A percentile compares a stretch with the other conserved stretches of the same genome.
These are phyloP conservation scores for Coriolopsis trogii DNA, from an alignment of 1,284 basidiomycete species.

Conservation along the genomic window DNA sequence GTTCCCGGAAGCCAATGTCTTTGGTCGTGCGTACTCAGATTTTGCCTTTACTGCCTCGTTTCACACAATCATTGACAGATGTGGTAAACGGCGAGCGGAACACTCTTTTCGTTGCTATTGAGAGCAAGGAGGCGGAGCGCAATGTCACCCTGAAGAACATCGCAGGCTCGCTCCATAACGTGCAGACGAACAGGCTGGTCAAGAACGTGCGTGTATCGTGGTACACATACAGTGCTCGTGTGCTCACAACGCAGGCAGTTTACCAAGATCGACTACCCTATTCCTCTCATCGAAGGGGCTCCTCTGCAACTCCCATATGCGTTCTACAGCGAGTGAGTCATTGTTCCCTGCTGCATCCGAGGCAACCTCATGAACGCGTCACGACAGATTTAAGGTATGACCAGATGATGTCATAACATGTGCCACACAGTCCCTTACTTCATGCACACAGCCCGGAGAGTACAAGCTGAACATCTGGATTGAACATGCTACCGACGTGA, in stretches of 20 bases:
- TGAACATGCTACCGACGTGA: conserved; percentile 68
- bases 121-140: conserved; percentile 71
- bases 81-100: conserved; percentile 89
- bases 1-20: conserved; percentile 80
- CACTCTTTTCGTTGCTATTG: conserved; percentile 64
- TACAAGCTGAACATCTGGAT: conserved; percentile 80
- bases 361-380: conserved; percentile 14
- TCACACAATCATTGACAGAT: conserved; percentile 47
- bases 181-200: conserved; percentile 65
- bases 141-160: conserved; percentile 78
- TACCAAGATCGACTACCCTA: conserved; percentile 61
- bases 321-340: conserved; percentile 84
- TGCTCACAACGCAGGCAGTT: conserved; percentile 45
- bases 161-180: conserved; percentile 74
- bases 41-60: neutral
- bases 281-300: conserved; percentile 62
- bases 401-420: neutral
- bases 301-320: conserved; percentile 75
- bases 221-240: neutral
- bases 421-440: neutral
- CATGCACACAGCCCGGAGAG: conserved; percentile 65
- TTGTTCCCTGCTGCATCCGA: conserved; percentile 12
- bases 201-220: conserved; percentile 64
- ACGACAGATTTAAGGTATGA: conserved; percentile 64
- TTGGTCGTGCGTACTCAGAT: conserved; percentile 69